Conservation (phyloP, 257 asterid genomes). For the Coffea canephora region DNA sequence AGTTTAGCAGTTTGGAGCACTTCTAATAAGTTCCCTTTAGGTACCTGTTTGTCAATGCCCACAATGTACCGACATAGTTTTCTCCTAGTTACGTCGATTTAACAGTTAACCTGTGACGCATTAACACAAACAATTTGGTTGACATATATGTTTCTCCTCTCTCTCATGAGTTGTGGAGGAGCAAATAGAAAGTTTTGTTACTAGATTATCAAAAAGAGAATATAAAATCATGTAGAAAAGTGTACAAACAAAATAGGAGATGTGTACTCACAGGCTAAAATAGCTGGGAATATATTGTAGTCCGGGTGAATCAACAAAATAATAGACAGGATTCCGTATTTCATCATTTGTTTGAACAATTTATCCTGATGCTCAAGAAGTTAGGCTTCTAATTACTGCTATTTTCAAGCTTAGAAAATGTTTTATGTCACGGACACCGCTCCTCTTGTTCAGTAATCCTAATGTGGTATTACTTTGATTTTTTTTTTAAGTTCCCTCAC, state of each 20-base stretch:
- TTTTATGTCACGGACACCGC: not conserved
- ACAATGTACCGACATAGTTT: too few relatives aligned
- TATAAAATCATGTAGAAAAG: not conserved
- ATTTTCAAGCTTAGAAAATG: not conserved
- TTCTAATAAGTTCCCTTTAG: too few relatives aligned
- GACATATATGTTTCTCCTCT: too few relatives aligned
- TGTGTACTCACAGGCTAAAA: not conserved
- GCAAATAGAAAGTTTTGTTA: not conserved
- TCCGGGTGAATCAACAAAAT: not conserved
- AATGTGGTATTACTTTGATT: not conserved
- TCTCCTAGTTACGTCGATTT: too few relatives aligned
- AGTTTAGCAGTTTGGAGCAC: too few relatives aligned
- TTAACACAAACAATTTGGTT: too few relatives aligned
- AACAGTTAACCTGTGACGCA: too few relatives aligned
- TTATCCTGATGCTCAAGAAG: too few relatives aligned
- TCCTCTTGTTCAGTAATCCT: not conserved
- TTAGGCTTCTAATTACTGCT: not conserved
- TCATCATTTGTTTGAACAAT: not conserved
- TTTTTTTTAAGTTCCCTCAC: not conserved
- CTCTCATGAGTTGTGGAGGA: not conserved
- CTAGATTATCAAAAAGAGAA: not conserved
- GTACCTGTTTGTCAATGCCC: too few relatives aligned
- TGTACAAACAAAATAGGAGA: not conserved
- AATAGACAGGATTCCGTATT: not conserved
- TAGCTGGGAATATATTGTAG: not conserved